These are phyloP conservation scores for Tolypocladium guangdongense DNA, from an alignment of 2,329 filamentous ascomycete species.

Conservation along the genomic window DNA sequence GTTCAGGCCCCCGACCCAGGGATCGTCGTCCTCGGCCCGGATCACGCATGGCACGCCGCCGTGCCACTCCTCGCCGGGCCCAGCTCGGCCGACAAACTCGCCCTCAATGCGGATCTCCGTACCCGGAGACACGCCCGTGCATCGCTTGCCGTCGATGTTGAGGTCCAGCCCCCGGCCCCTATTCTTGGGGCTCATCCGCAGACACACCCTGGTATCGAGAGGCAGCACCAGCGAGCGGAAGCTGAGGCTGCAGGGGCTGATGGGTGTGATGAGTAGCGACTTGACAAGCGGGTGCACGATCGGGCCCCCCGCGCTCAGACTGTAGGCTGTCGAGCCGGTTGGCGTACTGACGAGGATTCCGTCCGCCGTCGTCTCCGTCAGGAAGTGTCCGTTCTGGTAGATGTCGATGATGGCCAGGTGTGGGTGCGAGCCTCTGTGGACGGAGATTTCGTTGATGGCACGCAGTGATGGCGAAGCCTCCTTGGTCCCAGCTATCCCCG, in stretches of 20 bases:
- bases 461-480: slow-evolving; percentile 36
- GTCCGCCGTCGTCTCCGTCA: slow-evolving; percentile 91
- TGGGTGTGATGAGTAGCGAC: slow-evolving; percentile 81
- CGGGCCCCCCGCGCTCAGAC: slow-evolving; percentile 79
- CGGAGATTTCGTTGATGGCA: slow-evolving; percentile 90
- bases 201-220: slow-evolving; percentile 69
- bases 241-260: slow-evolving; percentile 82
- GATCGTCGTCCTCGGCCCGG: slow-evolving; percentile 65
- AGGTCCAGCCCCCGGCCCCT: slow-evolving; percentile 66
- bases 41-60: slow-evolving; percentile 92
- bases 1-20: slow-evolving; percentile 93
- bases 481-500: slow-evolving; percentile 24
- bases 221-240: slow-evolving; percentile 88
- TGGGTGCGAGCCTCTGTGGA: slow-evolving; percentile 82
- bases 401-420: slow-evolving; percentile 90
- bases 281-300: slow-evolving; percentile 92
- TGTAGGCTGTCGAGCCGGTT: slow-evolving; percentile 92
- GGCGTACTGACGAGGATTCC: slow-evolving; percentile 91
- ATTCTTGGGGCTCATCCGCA: slow-evolving; percentile 74
- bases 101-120: slow-evolving; percentile 84
- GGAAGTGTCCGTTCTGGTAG: slow-evolving; percentile 74
- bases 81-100: slow-evolving; percentile 53
- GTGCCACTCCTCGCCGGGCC: slow-evolving; percentile 40
- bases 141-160: slow-evolving; percentile 66
- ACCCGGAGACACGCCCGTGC: slow-evolving; percentile 57